A percentile compares a stretch with the other conserved stretches of the same genome.
Conservation (phyloP, 495 filamentous ascomycete species). For the Lepidopterella palustris region DNA sequence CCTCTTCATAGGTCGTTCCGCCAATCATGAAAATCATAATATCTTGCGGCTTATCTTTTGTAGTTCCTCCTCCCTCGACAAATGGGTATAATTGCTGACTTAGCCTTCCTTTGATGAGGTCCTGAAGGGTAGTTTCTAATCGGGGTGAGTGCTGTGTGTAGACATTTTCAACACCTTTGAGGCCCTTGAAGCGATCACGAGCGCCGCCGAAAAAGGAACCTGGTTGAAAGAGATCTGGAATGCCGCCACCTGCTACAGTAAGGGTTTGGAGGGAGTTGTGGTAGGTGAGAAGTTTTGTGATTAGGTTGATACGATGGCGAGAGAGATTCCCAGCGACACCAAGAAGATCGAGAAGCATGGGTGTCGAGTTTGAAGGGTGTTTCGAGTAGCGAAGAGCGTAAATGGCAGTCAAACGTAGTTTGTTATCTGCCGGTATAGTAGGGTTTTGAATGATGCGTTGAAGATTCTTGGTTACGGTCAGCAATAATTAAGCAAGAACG, state of each 20-base stretch:
- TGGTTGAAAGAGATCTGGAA: conserved; percentile 86
- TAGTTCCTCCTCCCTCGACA: conserved; percentile 75
- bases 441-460: conserved; percentile 77
- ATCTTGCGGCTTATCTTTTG: conserved; percentile 91
- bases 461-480: conserved; percentile 53
- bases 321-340: conserved; percentile 68
- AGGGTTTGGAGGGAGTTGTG: conserved; percentile 74
- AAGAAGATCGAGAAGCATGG: conserved; percentile 79
- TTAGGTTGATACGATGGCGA: conserved; percentile 62
- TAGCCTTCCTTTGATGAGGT: conserved; percentile 83
- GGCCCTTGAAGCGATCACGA: conserved; percentile 81
- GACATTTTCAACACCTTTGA: conserved; percentile 97
- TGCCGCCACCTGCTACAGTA: conserved; percentile 56
- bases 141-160: conserved; percentile 95
- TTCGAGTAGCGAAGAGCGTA: conserved; percentile 90
- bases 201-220: conserved; percentile 87
- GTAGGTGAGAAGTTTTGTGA: conserved; percentile 72
- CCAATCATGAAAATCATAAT: conserved; percentile 91
- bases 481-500: not conserved
- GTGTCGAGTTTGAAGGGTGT: conserved; percentile 69
- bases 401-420: conserved; percentile 79
- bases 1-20: conserved; percentile 91
- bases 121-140: conserved; percentile 79
- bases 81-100: conserved; percentile 84
- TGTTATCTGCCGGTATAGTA: conserved; percentile 66